Conservation (phyloP, 192 early-diverging fungal genomes). For the Phlyctochytrium bullatum region DNA sequence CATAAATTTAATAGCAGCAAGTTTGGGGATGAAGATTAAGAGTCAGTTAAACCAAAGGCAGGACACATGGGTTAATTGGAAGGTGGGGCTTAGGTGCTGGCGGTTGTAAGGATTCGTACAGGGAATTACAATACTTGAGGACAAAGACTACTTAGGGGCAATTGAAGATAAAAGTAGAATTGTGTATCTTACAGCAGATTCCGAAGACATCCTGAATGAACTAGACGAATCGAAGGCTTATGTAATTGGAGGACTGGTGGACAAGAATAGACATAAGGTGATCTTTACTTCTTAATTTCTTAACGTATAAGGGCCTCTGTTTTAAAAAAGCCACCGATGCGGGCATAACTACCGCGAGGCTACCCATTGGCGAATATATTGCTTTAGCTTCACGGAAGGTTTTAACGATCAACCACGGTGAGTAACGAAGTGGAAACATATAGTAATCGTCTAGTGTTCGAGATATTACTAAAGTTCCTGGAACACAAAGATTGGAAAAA, state of each 20-base stretch:
- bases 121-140: background rate
- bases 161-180: slow-evolving; percentile 51
- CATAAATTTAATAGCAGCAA: slow-evolving; percentile 61
- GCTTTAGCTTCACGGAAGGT: slow-evolving; percentile 77
- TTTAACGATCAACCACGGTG: slow-evolving; percentile 87
- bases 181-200: slow-evolving; percentile 91
- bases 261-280: slow-evolving; percentile 84
- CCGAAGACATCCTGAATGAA: slow-evolving; percentile 61
- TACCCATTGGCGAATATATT: slow-evolving; percentile 87
- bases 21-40: slow-evolving; percentile 33
- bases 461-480: slow-evolving; percentile 81
- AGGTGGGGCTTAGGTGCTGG: slow-evolving; percentile 8
- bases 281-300: slow-evolving; percentile 4
- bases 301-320: slow-evolving; percentile 54
- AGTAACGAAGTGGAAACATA: slow-evolving; percentile 5
- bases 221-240: slow-evolving; percentile 79
- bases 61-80: slow-evolving; percentile 53
- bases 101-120: background rate
- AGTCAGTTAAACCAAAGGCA: background rate
- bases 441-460: slow-evolving; percentile 68
- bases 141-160: background rate
- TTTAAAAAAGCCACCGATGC: slow-evolving; percentile 72
- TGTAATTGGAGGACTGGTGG: slow-evolving; percentile 92
- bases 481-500: slow-evolving; percentile 79
- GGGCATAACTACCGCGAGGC: slow-evolving; percentile 70